Evolutionary conservation across 805 yeast species (phyloP).

Genomic region (Lipomyces kockii): DNA sequence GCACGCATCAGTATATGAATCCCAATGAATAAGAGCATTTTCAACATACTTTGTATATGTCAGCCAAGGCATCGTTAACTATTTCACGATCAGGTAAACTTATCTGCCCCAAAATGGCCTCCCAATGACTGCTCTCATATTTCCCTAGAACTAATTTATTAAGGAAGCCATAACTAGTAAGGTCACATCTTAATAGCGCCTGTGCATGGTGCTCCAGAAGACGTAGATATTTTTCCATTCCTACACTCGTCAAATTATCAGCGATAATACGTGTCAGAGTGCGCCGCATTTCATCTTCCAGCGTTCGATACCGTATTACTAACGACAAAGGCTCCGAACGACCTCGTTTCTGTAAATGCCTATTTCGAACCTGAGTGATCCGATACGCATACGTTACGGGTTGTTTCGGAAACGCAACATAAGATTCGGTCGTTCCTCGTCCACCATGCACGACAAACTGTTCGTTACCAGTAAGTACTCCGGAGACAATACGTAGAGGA

Average conservation of each 20-base stretch:
- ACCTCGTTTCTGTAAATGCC: not conserved
- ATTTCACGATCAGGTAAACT: constrained; percentile 19
- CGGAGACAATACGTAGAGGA: constrained; percentile 61
- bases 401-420: constrained; percentile 70
- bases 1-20: not conserved
- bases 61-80: constrained; percentile 2
- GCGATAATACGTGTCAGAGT: constrained; percentile 29
- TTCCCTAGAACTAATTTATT: constrained; percentile 17
- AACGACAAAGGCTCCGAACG: constrained; percentile 29
- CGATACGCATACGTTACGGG: constrained; percentile 66
- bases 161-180: constrained; percentile 26
- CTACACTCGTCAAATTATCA: not conserved
- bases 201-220: constrained; percentile 24
- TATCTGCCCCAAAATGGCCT: constrained; percentile 12
- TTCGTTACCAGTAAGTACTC: constrained; percentile 48
- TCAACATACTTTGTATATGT: constrained; percentile 14
- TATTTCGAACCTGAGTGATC: constrained; percentile 45
- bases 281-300: constrained; percentile 34
- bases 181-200: constrained; percentile 11
- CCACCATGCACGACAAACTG: constrained; percentile 40
- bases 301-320: constrained; percentile 45
- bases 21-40: not conserved
- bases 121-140: constrained; percentile 25
- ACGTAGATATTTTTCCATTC: constrained; percentile 10
- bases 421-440: constrained; percentile 25